Percentiles rank a stretch among this genome's conserved stretches.
Conservation (phyloP, 75 land plant species). For the Chamaecyparis obtusa region DNA sequence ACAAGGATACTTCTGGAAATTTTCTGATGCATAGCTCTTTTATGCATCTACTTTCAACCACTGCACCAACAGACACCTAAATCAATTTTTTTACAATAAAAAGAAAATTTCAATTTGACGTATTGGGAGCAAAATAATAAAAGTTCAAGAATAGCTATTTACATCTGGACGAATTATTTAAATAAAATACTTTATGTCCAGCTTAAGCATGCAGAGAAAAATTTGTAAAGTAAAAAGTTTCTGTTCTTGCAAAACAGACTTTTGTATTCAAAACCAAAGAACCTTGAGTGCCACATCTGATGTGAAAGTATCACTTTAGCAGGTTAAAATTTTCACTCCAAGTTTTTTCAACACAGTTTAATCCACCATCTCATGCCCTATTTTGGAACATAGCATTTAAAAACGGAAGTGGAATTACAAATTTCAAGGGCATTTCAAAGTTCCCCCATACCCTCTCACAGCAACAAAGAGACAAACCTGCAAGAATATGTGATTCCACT, state of each 20-base stretch:
- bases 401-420: neutral
- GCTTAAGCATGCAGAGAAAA: neutral
- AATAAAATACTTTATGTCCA: neutral
- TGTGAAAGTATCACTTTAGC: no score
- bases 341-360: neutral
- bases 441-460: neutral
- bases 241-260: neutral
- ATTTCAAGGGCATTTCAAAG: neutral
- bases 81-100: neutral
- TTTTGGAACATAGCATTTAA: neutral
- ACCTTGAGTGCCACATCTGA: neutral
- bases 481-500: neutral
- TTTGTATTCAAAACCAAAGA: neutral
- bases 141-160: neutral
- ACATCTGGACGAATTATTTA: neutral
- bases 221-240: neutral
- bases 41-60: slow-evolving; percentile 10
- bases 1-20: neutral
- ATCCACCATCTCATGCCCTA: neutral
- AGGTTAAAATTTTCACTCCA: neutral
- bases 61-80: neutral
- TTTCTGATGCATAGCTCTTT: neutral
- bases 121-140: neutral
- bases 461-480: neutral
- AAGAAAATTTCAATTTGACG: neutral